Conservation (phyloP, 2,329 filamentous ascomycete genomes). For the Alternaria conjuncta region DNA sequence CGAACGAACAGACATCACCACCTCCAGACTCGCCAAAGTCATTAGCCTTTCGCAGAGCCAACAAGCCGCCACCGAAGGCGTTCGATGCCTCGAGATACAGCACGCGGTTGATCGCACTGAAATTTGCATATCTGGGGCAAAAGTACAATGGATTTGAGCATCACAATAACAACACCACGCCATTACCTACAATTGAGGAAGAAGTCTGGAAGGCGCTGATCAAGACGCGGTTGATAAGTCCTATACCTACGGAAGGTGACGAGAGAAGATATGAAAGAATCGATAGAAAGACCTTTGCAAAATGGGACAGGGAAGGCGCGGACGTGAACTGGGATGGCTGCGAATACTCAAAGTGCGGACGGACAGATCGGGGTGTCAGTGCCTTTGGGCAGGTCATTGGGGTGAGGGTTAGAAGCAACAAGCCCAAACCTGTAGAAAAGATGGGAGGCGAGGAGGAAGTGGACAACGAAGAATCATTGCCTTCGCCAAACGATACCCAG, state of each 20-base stretch:
- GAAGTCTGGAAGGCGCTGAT: conserved; percentile 90
- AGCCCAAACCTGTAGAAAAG: conserved; percentile 55
- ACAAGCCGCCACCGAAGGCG: conserved; percentile 52
- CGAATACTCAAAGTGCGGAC: conserved; percentile 93
- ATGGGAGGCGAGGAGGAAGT: background rate
- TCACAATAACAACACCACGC: conserved; percentile 71
- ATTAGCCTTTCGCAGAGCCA: conserved; percentile 33
- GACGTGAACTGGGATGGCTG: conserved; percentile 78
- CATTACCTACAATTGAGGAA: conserved; percentile 85
- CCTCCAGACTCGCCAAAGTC: conserved; percentile 6
- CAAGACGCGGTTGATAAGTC: conserved; percentile 75
- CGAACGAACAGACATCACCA: background rate
- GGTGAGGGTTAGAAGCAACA: conserved; percentile 79
- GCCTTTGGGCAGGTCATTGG: conserved; percentile 96
- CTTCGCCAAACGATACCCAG: conserved; percentile 12
- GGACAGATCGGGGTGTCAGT: conserved; percentile 92
- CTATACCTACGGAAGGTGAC: conserved; percentile 25
- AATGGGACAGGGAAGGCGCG: conserved; percentile 47
- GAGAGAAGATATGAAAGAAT: conserved; percentile 42
- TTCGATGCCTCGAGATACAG: conserved; percentile 83
- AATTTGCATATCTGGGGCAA: conserved; percentile 91
- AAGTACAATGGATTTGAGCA: conserved; percentile 94
- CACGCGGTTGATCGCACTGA: conserved; percentile 85
- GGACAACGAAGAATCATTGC: background rate
- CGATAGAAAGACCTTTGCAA: conserved; percentile 43